phyloP scores from a whole-genome alignment of 352 stramenopile species.

The Globisporangium cylindrosporum region DNA sequence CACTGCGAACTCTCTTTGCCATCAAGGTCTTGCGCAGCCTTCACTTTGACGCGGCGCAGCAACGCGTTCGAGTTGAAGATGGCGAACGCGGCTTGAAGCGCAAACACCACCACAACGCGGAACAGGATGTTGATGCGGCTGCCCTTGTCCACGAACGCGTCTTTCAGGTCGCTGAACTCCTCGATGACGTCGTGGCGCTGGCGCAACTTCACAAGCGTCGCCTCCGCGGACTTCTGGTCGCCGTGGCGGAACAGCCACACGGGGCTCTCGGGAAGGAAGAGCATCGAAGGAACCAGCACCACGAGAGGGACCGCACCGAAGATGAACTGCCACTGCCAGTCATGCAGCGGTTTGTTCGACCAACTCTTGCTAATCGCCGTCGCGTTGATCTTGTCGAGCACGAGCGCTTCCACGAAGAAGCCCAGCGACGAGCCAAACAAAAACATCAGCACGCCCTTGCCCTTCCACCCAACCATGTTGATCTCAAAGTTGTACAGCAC shows the following conservation, averaged over 20 bases:
- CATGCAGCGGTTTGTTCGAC: slow-evolving; percentile 62
- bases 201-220: slow-evolving; percentile 58
- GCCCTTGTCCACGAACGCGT: slow-evolving; percentile 65
- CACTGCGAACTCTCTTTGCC: slow-evolving; percentile 71
- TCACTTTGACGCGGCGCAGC: slow-evolving; percentile 61
- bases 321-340: slow-evolving; percentile 82
- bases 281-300: slow-evolving; percentile 51
- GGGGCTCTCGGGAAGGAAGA: slow-evolving; percentile 74
- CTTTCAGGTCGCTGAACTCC: slow-evolving; percentile 66
- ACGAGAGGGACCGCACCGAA: slow-evolving; percentile 70
- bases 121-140: slow-evolving; percentile 67
- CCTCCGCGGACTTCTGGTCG: slow-evolving; percentile 66
- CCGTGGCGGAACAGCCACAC: slow-evolving; percentile 74
- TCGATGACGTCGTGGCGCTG: slow-evolving; percentile 84
- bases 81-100: slow-evolving; percentile 64
- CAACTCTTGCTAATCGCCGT: slow-evolving; percentile 61
- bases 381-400: slow-evolving; percentile 71
- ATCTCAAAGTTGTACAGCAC: slow-evolving; percentile 89
- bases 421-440: slow-evolving; percentile 61
- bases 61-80: slow-evolving; percentile 70
- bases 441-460: slow-evolving; percentile 86
- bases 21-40: slow-evolving; percentile 32
- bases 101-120: slow-evolving; percentile 56
- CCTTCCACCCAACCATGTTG: slow-evolving; percentile 83
- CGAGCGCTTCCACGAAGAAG: slow-evolving; percentile 75